Evolutionary conservation across 805 yeast species (phyloP).

Genomic region (Millerozyma miso): DNA sequence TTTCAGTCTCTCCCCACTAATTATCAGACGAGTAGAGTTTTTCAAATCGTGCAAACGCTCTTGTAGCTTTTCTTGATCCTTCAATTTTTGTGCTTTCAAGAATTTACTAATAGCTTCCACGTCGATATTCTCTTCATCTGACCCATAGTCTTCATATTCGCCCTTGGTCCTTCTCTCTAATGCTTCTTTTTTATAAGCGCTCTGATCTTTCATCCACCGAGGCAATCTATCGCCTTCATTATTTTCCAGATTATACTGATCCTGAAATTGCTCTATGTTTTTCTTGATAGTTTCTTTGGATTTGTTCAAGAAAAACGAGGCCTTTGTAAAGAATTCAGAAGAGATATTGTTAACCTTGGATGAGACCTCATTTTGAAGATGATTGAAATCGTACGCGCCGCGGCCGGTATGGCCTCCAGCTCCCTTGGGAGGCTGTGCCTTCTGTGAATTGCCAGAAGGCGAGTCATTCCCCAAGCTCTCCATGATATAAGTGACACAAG

Average conservation of each 20-base stretch:
- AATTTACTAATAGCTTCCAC: constrained; percentile 37
- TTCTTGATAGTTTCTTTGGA: constrained; percentile 59
- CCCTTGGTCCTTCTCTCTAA: constrained; percentile 28
- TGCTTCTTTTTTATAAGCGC: constrained; percentile 41
- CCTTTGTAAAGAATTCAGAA: constrained; percentile 52
- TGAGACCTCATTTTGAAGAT: constrained; percentile 17
- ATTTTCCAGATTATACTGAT: constrained; percentile 2
- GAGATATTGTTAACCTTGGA: constrained; percentile 51
- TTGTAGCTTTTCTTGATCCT: constrained; percentile 31
- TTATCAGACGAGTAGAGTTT: not conserved
- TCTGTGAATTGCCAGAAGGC: constrained; percentile 39
- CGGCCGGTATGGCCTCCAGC: not conserved
- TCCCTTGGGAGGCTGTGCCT: not conserved
- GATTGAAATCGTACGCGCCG: constrained; percentile 8
- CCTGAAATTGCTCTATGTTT: constrained; percentile 57
- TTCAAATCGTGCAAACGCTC: not conserved
- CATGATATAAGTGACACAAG: constrained; percentile 67
- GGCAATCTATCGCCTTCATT: constrained; percentile 32
- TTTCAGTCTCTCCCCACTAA: not conserved
- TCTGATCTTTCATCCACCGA: constrained; percentile 70
- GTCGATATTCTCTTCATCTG: constrained; percentile 45
- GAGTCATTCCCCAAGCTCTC: constrained; percentile 18
- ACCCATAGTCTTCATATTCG: constrained; percentile 42
- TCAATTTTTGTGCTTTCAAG: constrained; percentile 32
- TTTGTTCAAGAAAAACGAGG: constrained; percentile 52